phyloP scores from a whole-genome alignment of 306 rosid genomes.

The Casuarina glauca region DNA sequence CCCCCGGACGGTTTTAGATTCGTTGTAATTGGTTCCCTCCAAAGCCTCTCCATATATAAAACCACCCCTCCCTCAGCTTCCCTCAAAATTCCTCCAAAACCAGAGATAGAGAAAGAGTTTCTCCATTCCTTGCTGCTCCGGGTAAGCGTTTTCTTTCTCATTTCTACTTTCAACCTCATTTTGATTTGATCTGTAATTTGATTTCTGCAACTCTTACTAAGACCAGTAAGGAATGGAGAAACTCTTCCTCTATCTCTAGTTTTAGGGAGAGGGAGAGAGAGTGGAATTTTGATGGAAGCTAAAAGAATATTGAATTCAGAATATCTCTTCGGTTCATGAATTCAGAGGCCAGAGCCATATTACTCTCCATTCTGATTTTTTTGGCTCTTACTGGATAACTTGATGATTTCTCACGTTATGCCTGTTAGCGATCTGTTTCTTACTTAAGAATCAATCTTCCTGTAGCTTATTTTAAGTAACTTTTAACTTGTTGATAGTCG shows the following conservation, averaged over 20 bases:
- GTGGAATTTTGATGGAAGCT: no score
- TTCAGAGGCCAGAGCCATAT: constrained; percentile 5
- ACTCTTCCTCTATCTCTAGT: no score
- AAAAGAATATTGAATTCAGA: no score
- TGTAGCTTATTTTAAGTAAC: no score
- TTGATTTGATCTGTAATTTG: not conserved
- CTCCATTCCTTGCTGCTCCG: not conserved
- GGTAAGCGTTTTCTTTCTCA: constrained; percentile 23
- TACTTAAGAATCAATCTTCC: no score
- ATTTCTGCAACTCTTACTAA: not conserved
- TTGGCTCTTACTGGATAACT: not conserved
- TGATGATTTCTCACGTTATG: not conserved
- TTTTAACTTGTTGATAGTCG: not conserved
- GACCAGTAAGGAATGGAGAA: no score
- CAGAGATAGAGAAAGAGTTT: not conserved
- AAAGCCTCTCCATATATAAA: constrained; percentile 13
- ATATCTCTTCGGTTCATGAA: not conserved
- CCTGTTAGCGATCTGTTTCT: no score
- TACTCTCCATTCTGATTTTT: not conserved
- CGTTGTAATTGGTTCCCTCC: constrained; percentile 12
- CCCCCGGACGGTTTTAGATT: constrained; percentile 18
- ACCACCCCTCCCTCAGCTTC: constrained; percentile 25
- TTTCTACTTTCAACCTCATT: not conserved
- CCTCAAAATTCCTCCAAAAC: constrained; percentile 15
- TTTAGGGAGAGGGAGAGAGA: no score